phyloP scores from a whole-genome alignment of 2,329 filamentous ascomycete genomes.

The Pezicula radicicola region DNA sequence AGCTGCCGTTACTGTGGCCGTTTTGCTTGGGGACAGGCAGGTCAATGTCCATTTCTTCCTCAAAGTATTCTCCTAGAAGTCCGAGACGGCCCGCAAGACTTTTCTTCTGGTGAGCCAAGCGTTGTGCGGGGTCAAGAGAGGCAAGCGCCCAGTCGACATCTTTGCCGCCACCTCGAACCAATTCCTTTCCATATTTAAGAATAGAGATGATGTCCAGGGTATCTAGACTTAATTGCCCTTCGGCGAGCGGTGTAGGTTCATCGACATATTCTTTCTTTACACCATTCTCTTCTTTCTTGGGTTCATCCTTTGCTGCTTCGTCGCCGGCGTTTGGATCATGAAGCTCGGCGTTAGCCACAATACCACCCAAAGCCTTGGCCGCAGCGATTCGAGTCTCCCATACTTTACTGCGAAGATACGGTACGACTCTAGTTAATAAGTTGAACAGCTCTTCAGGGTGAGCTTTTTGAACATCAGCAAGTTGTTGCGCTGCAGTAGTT shows the following conservation, averaged over 20 bases:
- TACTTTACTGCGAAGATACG: slow-evolving; percentile 89
- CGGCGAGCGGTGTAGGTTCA: slow-evolving; percentile 36
- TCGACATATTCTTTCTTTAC: slow-evolving; percentile 61
- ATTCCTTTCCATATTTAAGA: slow-evolving; percentile 76
- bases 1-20: slow-evolving; percentile 5
- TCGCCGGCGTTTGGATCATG: slow-evolving; percentile 88
- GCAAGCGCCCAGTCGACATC: slow-evolving; percentile 83
- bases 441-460: slow-evolving; percentile 98
- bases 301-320: slow-evolving; percentile 44
- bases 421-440: slow-evolving; percentile 87
- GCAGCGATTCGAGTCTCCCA: slow-evolving; percentile 96
- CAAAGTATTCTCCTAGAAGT: slow-evolving; percentile 77
- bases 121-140: slow-evolving; percentile 74
- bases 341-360: slow-evolving; percentile 80
- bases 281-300: slow-evolving; percentile 35
- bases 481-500: slow-evolving; percentile 93
- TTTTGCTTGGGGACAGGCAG: slow-evolving; percentile 32
- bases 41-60: slow-evolving; percentile 76
- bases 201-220: slow-evolving; percentile 76
- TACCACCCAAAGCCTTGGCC: slow-evolving; percentile 90
- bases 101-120: slow-evolving; percentile 86
- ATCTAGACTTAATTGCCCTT: slow-evolving; percentile 66
- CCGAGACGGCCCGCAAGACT: slow-evolving; percentile 80
- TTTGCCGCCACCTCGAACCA: slow-evolving; percentile 77
- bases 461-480: slow-evolving; percentile 96